A percentile compares a stretch with the other conserved stretches of the same genome.
Conservation (phyloP, 768 basidiomycete genomes). For the Trametes coccinea region DNA sequence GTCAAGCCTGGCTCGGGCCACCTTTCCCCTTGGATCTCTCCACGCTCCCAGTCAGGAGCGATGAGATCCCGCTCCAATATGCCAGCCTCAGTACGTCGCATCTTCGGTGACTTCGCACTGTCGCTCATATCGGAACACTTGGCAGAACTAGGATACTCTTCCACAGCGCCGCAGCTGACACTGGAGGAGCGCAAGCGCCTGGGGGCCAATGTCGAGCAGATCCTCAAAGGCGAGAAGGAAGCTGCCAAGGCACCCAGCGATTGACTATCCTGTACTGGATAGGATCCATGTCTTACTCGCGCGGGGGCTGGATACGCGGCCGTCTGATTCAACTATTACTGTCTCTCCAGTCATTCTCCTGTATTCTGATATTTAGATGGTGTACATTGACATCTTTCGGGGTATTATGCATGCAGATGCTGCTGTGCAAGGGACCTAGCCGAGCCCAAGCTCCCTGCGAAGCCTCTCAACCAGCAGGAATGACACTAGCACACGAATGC, state of each 20-base stretch:
- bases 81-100: conserved; percentile 39
- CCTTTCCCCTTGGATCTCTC: conserved; percentile 67
- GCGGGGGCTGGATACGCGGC: no score
- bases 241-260: conserved; percentile 62
- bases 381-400: no score
- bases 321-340: no score
- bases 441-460: conserved; percentile 21
- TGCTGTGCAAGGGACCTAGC: not conserved
- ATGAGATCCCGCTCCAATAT: conserved; percentile 68
- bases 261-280: not conserved
- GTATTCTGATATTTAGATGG: no score
- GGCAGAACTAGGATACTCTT: conserved; percentile 71
- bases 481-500: conserved; percentile 29
- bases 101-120: not conserved
- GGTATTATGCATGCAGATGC: not conserved
- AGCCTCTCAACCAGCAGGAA: conserved; percentile 35
- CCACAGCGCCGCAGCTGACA: conserved; percentile 46
- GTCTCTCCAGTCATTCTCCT: no score
- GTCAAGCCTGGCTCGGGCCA: conserved; percentile 74
- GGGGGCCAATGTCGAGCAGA: conserved; percentile 60
- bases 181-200: conserved; percentile 62
- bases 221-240: conserved; percentile 61
- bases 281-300: no score
- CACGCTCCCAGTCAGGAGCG: conserved; percentile 49
- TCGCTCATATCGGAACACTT: not conserved